A percentile compares a stretch with the other conserved stretches of the same genome.
These are phyloP conservation scores for Blastobotrys ciferrii DNA, from an alignment of 1,139 yeast species.

Conservation along the genomic window DNA sequence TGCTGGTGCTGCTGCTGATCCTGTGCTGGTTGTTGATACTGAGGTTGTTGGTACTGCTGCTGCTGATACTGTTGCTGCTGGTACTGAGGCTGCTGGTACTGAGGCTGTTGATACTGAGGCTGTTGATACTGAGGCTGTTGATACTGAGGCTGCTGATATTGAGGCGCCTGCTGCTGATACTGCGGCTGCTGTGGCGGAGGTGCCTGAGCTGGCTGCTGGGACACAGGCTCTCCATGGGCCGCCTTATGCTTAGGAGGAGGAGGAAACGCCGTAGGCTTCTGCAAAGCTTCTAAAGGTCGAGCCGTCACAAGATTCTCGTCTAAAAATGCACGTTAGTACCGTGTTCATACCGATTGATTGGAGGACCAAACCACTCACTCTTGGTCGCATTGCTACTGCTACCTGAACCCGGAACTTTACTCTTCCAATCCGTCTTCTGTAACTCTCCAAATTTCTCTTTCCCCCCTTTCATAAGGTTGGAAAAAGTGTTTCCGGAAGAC, in stretches of 20 bases:
- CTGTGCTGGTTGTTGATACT: constrained; percentile 13
- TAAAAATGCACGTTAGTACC: constrained; percentile 4
- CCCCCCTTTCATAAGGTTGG: constrained; percentile 4
- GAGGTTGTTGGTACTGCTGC: constrained; percentile 21
- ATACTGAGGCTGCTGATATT: constrained; percentile 16
- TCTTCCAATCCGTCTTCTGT: constrained; percentile 7
- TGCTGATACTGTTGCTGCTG: constrained; percentile 30
- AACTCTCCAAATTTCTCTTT: constrained; percentile 6
- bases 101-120: constrained; percentile 16
- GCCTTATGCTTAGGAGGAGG: constrained; percentile 51
- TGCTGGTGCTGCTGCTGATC: constrained; percentile 15
- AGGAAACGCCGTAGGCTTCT: constrained; percentile 47
- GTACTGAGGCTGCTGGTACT: constrained; percentile 15
- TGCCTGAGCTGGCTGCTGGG: constrained; percentile 17
- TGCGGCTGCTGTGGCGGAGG: constrained; percentile 23
- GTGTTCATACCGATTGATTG: not conserved
- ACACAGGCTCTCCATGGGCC: constrained; percentile 35
- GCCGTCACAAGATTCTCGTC: constrained; percentile 26
- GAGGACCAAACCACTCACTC: not conserved
- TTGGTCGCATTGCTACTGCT: constrained; percentile 1
- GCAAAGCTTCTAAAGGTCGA: constrained; percentile 37
- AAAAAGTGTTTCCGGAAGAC: not conserved
- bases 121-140: constrained; percentile 17
- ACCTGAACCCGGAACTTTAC: constrained; percentile 4
- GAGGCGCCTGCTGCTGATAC: constrained; percentile 17